Conservation (phyloP, 2,329 filamentous ascomycete species). For the Fusarium robinianum region DNA sequence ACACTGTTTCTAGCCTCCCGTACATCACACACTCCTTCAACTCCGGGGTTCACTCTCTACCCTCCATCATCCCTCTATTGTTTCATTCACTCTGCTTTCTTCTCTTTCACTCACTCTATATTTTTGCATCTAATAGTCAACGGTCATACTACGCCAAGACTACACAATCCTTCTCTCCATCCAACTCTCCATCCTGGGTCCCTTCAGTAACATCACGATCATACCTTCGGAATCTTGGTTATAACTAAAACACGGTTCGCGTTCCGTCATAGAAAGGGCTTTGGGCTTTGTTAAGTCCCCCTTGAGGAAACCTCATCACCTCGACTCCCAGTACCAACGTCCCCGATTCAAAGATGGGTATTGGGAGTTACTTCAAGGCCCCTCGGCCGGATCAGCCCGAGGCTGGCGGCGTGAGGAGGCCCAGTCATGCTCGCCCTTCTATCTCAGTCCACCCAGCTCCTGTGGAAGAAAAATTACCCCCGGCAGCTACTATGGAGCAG, state of each 20-base stretch:
- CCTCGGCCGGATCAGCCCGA: slow-evolving; percentile 30
- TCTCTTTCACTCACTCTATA: slow-evolving; percentile 14
- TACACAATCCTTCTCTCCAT: slow-evolving; percentile 18
- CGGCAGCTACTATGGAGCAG: slow-evolving; percentile 49
- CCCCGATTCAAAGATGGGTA: slow-evolving; percentile 56
- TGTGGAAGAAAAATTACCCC: slow-evolving; percentile 46
- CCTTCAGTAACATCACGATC: background rate
- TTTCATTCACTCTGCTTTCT: slow-evolving; percentile 17
- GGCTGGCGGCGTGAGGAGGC: slow-evolving; percentile 20
- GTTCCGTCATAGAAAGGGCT: background rate
- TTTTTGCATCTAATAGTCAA: slow-evolving; percentile 11
- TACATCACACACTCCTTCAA: slow-evolving; percentile 3
- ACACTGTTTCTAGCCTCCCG: slow-evolving; percentile 6
- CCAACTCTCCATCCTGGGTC: slow-evolving; percentile 1
- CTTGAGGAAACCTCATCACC: background rate
- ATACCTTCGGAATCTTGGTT: background rate
- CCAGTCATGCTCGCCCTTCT: slow-evolving; percentile 26
- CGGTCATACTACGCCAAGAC: slow-evolving; percentile 10
- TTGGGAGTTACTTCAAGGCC: slow-evolving; percentile 66
- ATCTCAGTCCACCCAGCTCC: slow-evolving; percentile 29
- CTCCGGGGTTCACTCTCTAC: background rate
- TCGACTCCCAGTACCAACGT: background rate
- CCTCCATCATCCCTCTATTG: slow-evolving; percentile 7
- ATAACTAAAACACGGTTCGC: background rate
- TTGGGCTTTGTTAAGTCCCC: background rate